Base-by-base conservation (phyloP, 345 rosid genomes). In the Camelina sativa region DNA sequence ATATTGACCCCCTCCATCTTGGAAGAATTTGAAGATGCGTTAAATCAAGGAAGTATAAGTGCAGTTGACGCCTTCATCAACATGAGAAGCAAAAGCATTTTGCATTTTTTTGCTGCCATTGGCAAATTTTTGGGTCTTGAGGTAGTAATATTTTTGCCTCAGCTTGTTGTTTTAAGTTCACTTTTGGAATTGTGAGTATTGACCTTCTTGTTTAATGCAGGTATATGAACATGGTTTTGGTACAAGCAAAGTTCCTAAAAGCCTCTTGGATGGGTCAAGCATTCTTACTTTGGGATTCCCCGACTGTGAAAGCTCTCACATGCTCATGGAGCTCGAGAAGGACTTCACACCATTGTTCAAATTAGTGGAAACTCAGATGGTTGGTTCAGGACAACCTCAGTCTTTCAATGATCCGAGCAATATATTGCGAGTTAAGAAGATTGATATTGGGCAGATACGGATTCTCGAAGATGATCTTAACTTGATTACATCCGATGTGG, bases 61-160 rank as follows among this genome's bases (percentile, higher is more conserved):
- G 92, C 96, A 3, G 84, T 82, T 72, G 98, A 96, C 64, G 89
- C 86, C 81, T 96, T 96, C 75, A 82, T 77, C 47, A 87, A 84
- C 86, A 81, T 91, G 85, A 84, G 99, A 81, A 96, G 82, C 82
- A 92, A 88, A 87, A 92, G 99, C 76, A 87, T 96, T 62, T 74
- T 91, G 81, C 93, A 89, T 65, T 78, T 92, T 50, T 86, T 90
- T 76, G 97, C 99, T 61, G 84, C 94, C 59, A 82, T 89, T 80
- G 96, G 96, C 82, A 88, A 89, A 74, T 96, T 90, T 72, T 86
- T 96, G 78, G 99, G 98, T 78, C 98, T 96, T n/a, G 88, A 86
- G 96, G 99, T 91, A 85, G 67, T 60, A 58, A 52, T 22, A 46
- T 15, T 11, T 35, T 62, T 54, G 16, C 41, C 37, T 53, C 50